Conservation (phyloP, 2,329 filamentous ascomycete genomes). For the Phaeoacremonium minimum region DNA sequence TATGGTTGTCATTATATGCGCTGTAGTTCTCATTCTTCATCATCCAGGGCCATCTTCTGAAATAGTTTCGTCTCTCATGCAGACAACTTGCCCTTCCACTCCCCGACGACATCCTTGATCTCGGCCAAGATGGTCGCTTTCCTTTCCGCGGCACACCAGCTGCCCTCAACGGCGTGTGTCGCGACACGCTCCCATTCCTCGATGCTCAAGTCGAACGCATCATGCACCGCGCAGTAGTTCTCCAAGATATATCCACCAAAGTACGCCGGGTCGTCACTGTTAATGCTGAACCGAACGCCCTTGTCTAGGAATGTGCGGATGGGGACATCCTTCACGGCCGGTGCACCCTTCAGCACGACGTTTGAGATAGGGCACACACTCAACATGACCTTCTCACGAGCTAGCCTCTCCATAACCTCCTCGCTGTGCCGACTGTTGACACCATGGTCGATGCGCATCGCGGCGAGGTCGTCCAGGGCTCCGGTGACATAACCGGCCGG, state of each 20-base stretch:
- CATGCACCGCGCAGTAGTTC: constrained; percentile 73
- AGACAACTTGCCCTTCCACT: constrained; percentile 13
- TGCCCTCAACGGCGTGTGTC: constrained; percentile 57
- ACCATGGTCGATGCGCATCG: constrained; percentile 71
- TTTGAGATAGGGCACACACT: constrained; percentile 74
- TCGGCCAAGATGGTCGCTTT: constrained; percentile 54
- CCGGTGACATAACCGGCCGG: constrained; percentile 60
- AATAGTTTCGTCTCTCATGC: too few species aligned
- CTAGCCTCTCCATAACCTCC: constrained; percentile 54
- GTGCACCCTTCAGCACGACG: constrained; percentile 55
- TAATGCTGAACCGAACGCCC: constrained; percentile 66
- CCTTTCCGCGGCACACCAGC: constrained; percentile 63
- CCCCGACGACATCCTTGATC: constrained; percentile 28
- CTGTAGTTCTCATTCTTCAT: too few species aligned
- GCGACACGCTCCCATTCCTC: constrained; percentile 66
- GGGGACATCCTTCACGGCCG: constrained; percentile 50
- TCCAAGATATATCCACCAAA: constrained; percentile 73
- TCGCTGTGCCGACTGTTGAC: constrained; percentile 60
- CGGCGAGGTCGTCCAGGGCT: constrained; percentile 58
- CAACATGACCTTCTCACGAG: constrained; percentile 52
- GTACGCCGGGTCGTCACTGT: constrained; percentile 71
- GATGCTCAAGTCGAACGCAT: constrained; percentile 58
- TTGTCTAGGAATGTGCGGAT: constrained; percentile 58
- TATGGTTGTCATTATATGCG: too few species aligned
- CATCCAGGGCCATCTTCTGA: too few species aligned